Base-by-base conservation (phyloP, 352 stramenopile species). In the Phytophthora quininea region DNA sequence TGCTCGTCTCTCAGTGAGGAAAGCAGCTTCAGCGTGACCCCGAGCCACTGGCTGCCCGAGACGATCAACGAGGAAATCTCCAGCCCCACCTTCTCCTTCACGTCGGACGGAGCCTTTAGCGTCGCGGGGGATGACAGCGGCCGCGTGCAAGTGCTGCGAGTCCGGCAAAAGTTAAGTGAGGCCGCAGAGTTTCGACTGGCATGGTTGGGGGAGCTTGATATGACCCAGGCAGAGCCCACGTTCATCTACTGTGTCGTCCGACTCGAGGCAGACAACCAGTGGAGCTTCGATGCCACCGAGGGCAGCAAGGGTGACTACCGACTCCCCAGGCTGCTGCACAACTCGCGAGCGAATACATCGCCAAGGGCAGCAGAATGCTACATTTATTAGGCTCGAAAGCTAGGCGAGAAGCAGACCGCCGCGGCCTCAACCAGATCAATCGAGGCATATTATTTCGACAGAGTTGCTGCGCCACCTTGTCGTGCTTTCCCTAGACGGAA, bases 231-330 rank as follows among this genome's bases (percentile, higher is more conserved):
- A 46, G 60, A 70, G 19, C 69, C 69, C 32, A 52, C 51, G 2
- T 77, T 68, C 15, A 52, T 63, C 12, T 77, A 74, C 31, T 57
- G 48, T 62, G 64, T 70, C 9, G 58, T 70, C 46, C 58, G 53
- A 9, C 47, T 47, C 37, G 54, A 57, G 15, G 40, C 52, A 24
- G 46, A 51, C 1, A 71, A 52, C 10, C 24, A 65, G 10, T 71
- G 46, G 50, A 77, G 69, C 51, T 43, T 49, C 2, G 60, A 63
- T 31, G 55, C 69, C 3, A 77, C 69, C 15, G 64, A 71, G 29
- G 40, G 64, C 3, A 77, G 51, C 53, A 29, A 43, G 32, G 69
- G 64, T 14, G 32, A 47, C 7, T 66, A 77, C 58, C 65, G 64
- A 58, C 24, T 71, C 32, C 65, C 65, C 12, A 60, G 64, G 30